These are phyloP conservation scores for Novymonas esmeraldas DNA, from an alignment of 208 protist species.

Conservation along the genomic window DNA sequence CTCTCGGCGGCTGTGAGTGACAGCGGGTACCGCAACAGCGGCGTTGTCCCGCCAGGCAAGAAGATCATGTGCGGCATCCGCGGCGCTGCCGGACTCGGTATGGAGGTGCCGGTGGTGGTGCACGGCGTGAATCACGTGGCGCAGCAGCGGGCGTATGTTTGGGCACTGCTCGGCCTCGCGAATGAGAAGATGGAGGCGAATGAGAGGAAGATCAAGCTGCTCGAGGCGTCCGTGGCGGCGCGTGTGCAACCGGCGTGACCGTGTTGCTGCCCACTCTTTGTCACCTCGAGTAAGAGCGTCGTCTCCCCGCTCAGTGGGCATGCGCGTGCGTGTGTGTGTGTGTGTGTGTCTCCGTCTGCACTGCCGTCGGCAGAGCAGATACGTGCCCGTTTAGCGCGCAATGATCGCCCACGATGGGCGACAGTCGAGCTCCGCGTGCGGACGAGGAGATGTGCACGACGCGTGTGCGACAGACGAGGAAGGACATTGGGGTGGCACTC, in stretches of 20 bases:
- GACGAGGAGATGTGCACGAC: too few species aligned
- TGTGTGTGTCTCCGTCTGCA: neutral
- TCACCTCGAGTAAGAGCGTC: neutral
- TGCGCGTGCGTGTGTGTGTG: neutral
- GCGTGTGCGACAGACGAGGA: too few species aligned
- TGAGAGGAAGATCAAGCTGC: slow-evolving; percentile 49
- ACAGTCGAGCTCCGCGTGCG: too few species aligned
- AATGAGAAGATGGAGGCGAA: slow-evolving; percentile 86
- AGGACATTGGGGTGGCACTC: too few species aligned
- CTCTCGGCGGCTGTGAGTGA: slow-evolving; percentile 72
- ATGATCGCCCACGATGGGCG: too few species aligned
- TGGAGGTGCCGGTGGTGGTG: slow-evolving; percentile 82
- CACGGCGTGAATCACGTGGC: slow-evolving; percentile 68
- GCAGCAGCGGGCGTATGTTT: slow-evolving; percentile 67
- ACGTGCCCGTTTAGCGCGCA: too few species aligned
- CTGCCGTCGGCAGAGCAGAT: too few species aligned
- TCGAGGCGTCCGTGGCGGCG: slow-evolving; percentile 42
- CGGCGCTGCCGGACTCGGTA: slow-evolving; percentile 52
- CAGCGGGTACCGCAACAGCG: slow-evolving; percentile 86
- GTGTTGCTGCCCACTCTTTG: neutral
- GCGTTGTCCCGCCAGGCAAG: slow-evolving; percentile 76
- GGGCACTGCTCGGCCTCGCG: slow-evolving; percentile 62
- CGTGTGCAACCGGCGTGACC: slow-evolving; percentile 11
- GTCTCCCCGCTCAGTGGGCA: too few species aligned
- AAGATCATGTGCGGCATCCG: slow-evolving; percentile 87